Evolutionary conservation across 1,284 basidiomycete genomes (phyloP).

Genomic region (Macrocystidia cucumis): DNA sequence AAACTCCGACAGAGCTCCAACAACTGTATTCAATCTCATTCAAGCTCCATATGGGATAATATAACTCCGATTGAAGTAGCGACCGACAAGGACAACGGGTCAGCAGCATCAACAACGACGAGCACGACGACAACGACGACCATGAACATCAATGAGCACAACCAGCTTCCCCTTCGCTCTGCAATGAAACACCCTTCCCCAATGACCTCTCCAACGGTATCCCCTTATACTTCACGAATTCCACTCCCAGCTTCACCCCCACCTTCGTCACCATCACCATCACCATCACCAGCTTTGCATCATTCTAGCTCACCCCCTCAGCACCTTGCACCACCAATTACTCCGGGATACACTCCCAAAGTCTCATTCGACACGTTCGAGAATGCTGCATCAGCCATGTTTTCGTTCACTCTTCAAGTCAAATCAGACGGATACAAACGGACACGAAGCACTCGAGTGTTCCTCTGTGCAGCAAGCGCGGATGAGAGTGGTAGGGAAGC

Average conservation of each 20-base stretch:
- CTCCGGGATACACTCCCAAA: slow-evolving; percentile 61
- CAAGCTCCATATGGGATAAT: too few relatives aligned
- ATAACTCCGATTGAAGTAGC: too few relatives aligned
- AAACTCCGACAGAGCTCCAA: not conserved
- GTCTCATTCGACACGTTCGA: slow-evolving; percentile 85
- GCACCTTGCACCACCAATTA: slow-evolving; percentile 12
- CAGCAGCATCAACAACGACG: too few relatives aligned
- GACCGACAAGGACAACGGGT: too few relatives aligned
- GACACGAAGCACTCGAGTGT: slow-evolving; percentile 79
- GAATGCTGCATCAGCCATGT: slow-evolving; percentile 65
- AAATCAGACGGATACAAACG: slow-evolving; percentile 82
- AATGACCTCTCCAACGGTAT: slow-evolving; percentile 12
- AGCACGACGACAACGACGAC: not conserved
- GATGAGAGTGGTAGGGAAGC: slow-evolving; percentile 86
- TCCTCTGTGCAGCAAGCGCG: slow-evolving; percentile 83
- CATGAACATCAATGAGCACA: not conserved
- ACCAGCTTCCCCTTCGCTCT: slow-evolving; percentile 9
- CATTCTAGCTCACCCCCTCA: slow-evolving; percentile 1
- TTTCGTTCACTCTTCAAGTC: slow-evolving; percentile 70
- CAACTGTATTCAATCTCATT: too few relatives aligned
- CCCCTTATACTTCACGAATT: slow-evolving; percentile 14
- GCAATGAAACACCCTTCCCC: slow-evolving; percentile 22
- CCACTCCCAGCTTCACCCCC: slow-evolving; percentile 12
- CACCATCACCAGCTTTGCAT: slow-evolving; percentile 1
- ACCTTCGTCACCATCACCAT: slow-evolving; percentile 4